These are phyloP conservation scores for Salicornia ramosissima DNA, from an alignment of 148 eudicot species.

Conservation along the genomic window DNA sequence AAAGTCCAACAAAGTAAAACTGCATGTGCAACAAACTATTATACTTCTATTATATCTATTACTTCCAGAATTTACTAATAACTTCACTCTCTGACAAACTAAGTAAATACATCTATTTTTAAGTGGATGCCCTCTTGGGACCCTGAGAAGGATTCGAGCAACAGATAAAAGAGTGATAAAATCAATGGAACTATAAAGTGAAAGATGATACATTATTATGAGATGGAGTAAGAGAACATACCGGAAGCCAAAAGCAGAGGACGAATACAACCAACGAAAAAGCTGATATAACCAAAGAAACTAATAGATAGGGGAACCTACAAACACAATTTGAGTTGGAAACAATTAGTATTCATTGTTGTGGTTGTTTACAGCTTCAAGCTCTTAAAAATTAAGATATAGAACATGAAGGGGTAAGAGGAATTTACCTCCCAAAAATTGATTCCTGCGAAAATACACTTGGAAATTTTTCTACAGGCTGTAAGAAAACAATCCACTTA, in stretches of 20 bases:
- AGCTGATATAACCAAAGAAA: slow-evolving; percentile 40
- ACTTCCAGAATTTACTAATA: too few relatives aligned
- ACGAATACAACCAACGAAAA: slow-evolving; percentile 35
- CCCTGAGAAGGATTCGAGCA: too few relatives aligned
- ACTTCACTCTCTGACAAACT: too few relatives aligned
- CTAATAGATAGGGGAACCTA: slow-evolving; percentile 57
- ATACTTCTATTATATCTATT: too few relatives aligned
- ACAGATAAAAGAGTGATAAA: background rate
- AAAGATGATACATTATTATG: background rate
- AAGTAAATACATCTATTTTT: too few relatives aligned
- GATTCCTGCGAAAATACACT: slow-evolving; percentile 40
- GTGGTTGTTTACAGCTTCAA: background rate
- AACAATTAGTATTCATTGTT: background rate
- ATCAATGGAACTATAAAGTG: background rate
- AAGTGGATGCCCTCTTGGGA: too few relatives aligned
- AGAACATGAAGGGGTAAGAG: background rate
- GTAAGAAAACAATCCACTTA: background rate
- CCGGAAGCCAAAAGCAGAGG: slow-evolving; percentile 51
- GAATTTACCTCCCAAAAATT: slow-evolving; percentile 48
- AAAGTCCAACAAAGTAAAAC: background rate
- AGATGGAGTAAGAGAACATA: slow-evolving; percentile 22
- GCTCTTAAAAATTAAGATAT: slow-evolving; percentile 5
- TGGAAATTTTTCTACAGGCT: slow-evolving; percentile 67
- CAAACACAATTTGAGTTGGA: slow-evolving; percentile 8
- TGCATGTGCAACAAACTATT: too few relatives aligned